Evolutionary conservation across 805 yeast species (phyloP).

Genomic region (Suhomyces kilbournensis): DNA sequence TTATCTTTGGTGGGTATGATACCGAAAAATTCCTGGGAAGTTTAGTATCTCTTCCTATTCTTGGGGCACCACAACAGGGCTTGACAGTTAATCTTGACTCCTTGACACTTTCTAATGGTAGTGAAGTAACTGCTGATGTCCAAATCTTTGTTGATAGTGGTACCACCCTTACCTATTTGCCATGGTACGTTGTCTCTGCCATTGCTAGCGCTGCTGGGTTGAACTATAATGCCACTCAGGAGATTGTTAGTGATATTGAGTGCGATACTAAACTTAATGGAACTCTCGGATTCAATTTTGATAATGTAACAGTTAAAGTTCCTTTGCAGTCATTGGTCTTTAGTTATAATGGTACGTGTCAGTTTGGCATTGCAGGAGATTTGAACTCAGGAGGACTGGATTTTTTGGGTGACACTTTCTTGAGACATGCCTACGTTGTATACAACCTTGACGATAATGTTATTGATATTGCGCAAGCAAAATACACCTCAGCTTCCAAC

Average conservation of each 20-base stretch:
- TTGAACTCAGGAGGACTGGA: neutral
- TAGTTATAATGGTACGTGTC: too few relatives aligned
- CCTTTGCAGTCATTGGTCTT: neutral
- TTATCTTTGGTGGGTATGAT: conserved; percentile 32
- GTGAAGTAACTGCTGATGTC: too few relatives aligned
- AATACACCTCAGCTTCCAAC: conserved; percentile 15
- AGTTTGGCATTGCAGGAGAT: neutral
- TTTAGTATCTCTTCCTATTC: conserved; percentile 10
- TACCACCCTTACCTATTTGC: conserved; percentile 6
- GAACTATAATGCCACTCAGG: neutral
- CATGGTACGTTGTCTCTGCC: neutral
- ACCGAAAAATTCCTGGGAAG: conserved; percentile 18
- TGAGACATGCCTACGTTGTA: conserved; percentile 24
- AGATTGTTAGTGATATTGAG: neutral
- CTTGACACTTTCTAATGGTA: neutral
- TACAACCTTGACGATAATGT: conserved; percentile 57
- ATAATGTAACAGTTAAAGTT: conserved; percentile 2
- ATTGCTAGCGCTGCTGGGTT: neutral
- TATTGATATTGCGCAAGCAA: conserved; percentile 44
- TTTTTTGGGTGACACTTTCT: conserved; percentile 53
- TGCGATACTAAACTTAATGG: neutral
- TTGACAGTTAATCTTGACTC: neutral
- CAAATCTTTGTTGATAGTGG: conserved; percentile 7
- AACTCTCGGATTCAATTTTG: conserved; percentile 4
- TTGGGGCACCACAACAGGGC: neutral